Base-by-base conservation (phyloP, 805 yeast genomes). In the Zygoascus bituminiphila region DNA sequence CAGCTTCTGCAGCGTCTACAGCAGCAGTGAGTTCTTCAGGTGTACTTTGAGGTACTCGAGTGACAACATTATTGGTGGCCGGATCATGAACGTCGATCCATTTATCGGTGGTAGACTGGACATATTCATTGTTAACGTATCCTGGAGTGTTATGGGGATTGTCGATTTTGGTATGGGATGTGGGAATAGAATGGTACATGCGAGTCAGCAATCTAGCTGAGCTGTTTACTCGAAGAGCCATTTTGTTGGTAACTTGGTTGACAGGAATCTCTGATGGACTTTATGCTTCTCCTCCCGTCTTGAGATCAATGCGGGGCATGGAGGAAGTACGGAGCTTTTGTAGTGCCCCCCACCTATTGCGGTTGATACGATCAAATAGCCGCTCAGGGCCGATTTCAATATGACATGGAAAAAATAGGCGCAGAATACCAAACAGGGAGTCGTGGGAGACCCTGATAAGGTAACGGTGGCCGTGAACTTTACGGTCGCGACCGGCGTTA, bases 11-110 rank as follows among this genome's bases (percentile, higher is more conserved):
- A 22, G 83, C 68, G 31, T 73, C 78, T 45, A 83, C 79, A 6
- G 89, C 88, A 19, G 71, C 74, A 50, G 74, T 76, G 60, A 83
- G 68, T 64, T 83, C 91, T 46, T 69, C 75, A 5, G 74, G 76
- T 15, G 91, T 83, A 36, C 79, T 72, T 67, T 83, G 88, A 5
- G 91, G 89, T 21, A 82, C 88, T 55, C 75, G 72, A 25, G 84
- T 72, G 37, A 84, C 79, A 42, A 82, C 76, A 54, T 69, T 61
- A 64, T 82, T 76, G 47, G 91, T 83, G 50, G 89, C 84, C 20
- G 91, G 91, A 62, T 83, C 91, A 62, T 73, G 79, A 47, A 84
- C 73, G 53, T 82, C 87, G 58, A 74, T 79, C 88, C 88, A 76
- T 52, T 71, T 70, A 12, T 67, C 57, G 6, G 84, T 67, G 45